Evolutionary conservation across 345 rosid genomes (phyloP).

Genomic region (Pistacia integerrima): DNA sequence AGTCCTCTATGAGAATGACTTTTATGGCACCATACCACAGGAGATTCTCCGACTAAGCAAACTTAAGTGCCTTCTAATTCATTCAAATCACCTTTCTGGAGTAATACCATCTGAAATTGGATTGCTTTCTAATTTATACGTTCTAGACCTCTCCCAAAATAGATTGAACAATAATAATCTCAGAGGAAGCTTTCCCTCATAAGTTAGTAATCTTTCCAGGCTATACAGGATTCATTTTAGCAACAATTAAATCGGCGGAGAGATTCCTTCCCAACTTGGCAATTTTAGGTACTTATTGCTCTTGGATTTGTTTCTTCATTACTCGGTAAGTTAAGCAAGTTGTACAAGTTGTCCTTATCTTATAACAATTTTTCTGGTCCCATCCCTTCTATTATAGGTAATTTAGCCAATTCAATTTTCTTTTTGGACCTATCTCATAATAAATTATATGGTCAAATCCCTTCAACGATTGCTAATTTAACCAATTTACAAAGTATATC

Average conservation of each 20-base stretch:
- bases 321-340: too few species aligned
- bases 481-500: too few species aligned
- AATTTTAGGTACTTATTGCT: not conserved
- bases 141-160: conserved; percentile 6
- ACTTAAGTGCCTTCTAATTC: not conserved
- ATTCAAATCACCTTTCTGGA: not conserved
- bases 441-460: too few species aligned
- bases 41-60: not conserved
- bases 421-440: too few species aligned
- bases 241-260: not conserved
- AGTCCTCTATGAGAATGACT: not conserved
- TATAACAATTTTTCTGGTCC: too few species aligned
- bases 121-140: not conserved
- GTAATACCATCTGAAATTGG: conserved; percentile 3
- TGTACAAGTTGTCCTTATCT: too few species aligned
- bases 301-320: not conserved
- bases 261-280: conserved; percentile 6
- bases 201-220: not conserved
- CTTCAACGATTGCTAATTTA: too few species aligned
- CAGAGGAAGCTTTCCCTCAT: not conserved
- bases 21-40: not conserved
- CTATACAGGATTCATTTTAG: not conserved
- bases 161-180: not conserved
- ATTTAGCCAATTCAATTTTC: not conserved
- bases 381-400: not conserved